These are phyloP conservation scores for Steccherinum ochraceum DNA, from an alignment of 768 basidiomycete genomes.

Conservation along the genomic window DNA sequence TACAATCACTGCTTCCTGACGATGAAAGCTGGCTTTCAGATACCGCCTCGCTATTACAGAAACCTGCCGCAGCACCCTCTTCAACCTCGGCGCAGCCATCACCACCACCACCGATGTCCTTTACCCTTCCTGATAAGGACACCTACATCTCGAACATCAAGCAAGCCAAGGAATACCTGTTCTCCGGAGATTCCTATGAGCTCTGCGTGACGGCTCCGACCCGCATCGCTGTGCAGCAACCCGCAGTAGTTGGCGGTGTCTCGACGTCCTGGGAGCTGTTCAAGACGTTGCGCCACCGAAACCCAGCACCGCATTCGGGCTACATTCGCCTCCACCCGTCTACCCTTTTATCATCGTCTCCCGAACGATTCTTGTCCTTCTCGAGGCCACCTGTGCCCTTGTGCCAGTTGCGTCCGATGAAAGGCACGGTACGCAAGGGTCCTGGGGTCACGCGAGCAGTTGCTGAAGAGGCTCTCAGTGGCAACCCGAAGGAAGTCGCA, in stretches of 20 bases:
- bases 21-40: slow-evolving; percentile 59
- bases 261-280: slow-evolving; percentile 69
- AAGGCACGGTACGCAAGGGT: slow-evolving; percentile 79
- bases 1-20: slow-evolving; percentile 58
- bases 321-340: slow-evolving; percentile 75
- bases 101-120: neutral
- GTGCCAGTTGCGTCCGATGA: slow-evolving; percentile 90
- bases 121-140: slow-evolving; percentile 39
- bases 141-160: slow-evolving; percentile 66
- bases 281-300: slow-evolving; percentile 60
- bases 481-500: slow-evolving; percentile 83
- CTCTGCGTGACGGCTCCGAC: slow-evolving; percentile 83
- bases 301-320: slow-evolving; percentile 87
- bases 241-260: slow-evolving; percentile 12
- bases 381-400: slow-evolving; percentile 54
- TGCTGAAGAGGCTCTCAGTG: slow-evolving; percentile 56
- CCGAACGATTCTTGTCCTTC: slow-evolving; percentile 86
- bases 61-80: slow-evolving; percentile 3
- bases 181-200: slow-evolving; percentile 87
- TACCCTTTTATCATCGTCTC: slow-evolving; percentile 79
- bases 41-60: slow-evolving; percentile 28
- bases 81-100: neutral
- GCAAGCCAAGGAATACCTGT: slow-evolving; percentile 66
- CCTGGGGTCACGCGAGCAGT: slow-evolving; percentile 56
- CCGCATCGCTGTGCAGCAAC: slow-evolving; percentile 34